These are phyloP conservation scores for Tylopilus rubrobrunneus DNA, from an alignment of 768 basidiomycete genomes.

Conservation along the genomic window DNA sequence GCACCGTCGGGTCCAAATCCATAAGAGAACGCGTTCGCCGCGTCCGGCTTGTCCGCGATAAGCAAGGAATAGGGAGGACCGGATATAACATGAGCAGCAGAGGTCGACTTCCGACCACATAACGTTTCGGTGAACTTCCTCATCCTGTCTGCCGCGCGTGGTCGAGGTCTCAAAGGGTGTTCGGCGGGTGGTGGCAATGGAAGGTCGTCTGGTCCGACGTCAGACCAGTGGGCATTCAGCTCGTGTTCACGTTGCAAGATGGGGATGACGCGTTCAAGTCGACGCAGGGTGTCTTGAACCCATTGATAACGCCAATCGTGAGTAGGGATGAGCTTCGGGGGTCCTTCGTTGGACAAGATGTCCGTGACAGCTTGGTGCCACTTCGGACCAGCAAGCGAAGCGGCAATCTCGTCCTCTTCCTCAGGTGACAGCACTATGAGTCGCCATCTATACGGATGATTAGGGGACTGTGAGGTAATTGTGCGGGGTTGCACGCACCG, in stretches of 20 bases:
- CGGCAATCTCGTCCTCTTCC: constrained; percentile 88
- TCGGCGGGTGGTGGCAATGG: constrained; percentile 79
- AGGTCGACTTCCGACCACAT: constrained; percentile 39
- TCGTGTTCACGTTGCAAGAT: constrained; percentile 57
- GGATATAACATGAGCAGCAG: constrained; percentile 54
- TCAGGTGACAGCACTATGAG: constrained; percentile 87
- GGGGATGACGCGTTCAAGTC: constrained; percentile 73
- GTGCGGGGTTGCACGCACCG: constrained; percentile 47
- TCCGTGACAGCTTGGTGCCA: constrained; percentile 85
- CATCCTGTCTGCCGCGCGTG: constrained; percentile 70
- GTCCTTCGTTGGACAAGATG: constrained; percentile 65
- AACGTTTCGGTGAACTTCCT: constrained; percentile 51
- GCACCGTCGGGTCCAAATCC: constrained; percentile 91
- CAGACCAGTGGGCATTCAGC: constrained; percentile 53
- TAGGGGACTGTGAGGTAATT: background rate
- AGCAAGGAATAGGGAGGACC: constrained; percentile 90
- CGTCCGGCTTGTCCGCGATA: constrained; percentile 80
- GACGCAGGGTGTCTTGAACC: constrained; percentile 76
- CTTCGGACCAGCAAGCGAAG: constrained; percentile 73
- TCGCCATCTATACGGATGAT: constrained; percentile 58
- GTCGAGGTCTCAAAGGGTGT: constrained; percentile 79
- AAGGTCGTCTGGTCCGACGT: constrained; percentile 43
- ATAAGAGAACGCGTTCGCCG: constrained; percentile 90
- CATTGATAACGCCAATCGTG: constrained; percentile 89
- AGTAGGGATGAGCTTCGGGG: constrained; percentile 59